Conservation (phyloP, 2,329 filamentous ascomycete genomes). For the Cryphonectria parasitica region DNA sequence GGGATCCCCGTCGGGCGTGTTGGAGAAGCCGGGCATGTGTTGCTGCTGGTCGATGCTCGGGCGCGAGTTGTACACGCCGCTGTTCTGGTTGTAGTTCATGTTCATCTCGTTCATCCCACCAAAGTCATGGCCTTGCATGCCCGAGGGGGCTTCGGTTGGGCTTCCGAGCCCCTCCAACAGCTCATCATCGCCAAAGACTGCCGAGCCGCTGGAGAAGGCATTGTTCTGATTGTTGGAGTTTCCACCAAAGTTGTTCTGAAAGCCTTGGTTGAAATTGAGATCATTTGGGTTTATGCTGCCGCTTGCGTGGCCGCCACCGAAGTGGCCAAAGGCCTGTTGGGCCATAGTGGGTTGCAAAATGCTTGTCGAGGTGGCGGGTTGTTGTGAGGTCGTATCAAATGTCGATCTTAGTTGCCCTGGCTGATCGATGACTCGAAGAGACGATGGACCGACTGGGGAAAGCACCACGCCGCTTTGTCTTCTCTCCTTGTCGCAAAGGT, state of each 20-base stretch:
- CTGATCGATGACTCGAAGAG: slow-evolving; percentile 18
- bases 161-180: slow-evolving; percentile 73
- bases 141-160: slow-evolving; percentile 55
- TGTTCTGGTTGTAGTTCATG: slow-evolving; percentile 57
- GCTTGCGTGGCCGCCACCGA: slow-evolving; percentile 54
- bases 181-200: slow-evolving; percentile 86
- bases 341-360: slow-evolving; percentile 48
- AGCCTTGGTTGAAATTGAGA: slow-evolving; percentile 67
- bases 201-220: slow-evolving; percentile 77
- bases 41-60: slow-evolving; percentile 68
- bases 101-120: slow-evolving; percentile 57
- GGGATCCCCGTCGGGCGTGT: slow-evolving; percentile 87
- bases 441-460: slow-evolving; percentile 3
- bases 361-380: not conserved
- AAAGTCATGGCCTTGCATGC: slow-evolving; percentile 61
- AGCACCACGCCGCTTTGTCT: slow-evolving; percentile 3
- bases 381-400: not conserved
- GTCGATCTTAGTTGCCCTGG: not conserved
- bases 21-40: slow-evolving; percentile 81
- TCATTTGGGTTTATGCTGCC: slow-evolving; percentile 82
- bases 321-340: slow-evolving; percentile 61
- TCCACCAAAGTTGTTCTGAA: slow-evolving; percentile 63
- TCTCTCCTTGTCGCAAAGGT: not conserved
- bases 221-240: slow-evolving; percentile 62
- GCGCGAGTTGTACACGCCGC: slow-evolving; percentile 54